Percentiles rank a stretch among this genome's conserved stretches.
These are phyloP conservation scores for Luffa acutangula DNA, from an alignment of 306 rosid species.

Conservation along the genomic window DNA sequence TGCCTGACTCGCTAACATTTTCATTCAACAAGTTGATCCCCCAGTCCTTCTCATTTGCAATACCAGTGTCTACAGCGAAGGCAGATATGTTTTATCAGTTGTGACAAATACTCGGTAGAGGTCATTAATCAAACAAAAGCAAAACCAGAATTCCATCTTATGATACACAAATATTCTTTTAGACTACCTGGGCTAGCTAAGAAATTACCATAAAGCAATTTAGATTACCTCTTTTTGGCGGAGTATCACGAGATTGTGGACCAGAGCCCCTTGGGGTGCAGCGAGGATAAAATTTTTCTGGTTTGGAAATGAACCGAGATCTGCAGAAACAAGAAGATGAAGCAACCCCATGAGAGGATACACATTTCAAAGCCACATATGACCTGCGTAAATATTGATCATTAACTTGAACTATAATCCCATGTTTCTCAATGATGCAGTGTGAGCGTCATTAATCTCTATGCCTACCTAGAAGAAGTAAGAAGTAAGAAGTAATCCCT, in stretches of 20 bases:
- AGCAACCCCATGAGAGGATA: neutral
- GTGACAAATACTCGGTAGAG: neutral
- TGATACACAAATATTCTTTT: neutral
- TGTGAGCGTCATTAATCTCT: too few species aligned
- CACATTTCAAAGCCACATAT: neutral
- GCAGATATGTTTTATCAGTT: neutral
- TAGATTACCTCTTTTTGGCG: slow-evolving; percentile 78
- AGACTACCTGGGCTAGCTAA: neutral
- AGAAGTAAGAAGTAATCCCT: neutral
- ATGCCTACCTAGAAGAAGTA: neutral
- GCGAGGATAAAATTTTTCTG: slow-evolving; percentile 58
- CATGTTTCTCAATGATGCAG: neutral
- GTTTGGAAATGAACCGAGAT: slow-evolving; percentile 37
- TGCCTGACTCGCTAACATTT: slow-evolving; percentile 66
- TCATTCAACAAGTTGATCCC: slow-evolving; percentile 76
- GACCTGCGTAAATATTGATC: neutral
- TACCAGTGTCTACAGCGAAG: slow-evolving; percentile 65
- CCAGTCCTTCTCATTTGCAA: slow-evolving; percentile 97
- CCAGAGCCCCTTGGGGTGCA: slow-evolving; percentile 66
- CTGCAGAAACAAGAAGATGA: slow-evolving; percentile 29
- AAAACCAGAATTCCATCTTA: slow-evolving; percentile 1
- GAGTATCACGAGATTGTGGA: slow-evolving; percentile 90
- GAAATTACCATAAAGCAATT: neutral
- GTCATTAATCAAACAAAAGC: neutral
- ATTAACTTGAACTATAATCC: neutral